Conservation (phyloP, 441 rosid species). For the Jatropha multifida region DNA sequence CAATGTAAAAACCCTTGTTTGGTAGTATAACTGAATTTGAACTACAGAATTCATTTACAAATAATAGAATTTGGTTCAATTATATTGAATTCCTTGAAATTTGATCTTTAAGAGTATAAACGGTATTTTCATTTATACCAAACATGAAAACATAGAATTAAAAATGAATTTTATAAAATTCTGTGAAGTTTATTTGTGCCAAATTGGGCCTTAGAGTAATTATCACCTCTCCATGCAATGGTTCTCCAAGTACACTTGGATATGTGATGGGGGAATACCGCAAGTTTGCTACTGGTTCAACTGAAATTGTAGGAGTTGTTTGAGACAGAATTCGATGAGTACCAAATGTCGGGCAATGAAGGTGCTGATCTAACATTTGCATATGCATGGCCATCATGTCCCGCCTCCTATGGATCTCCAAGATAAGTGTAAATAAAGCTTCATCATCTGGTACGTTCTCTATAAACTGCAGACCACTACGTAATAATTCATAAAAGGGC, state of each 20-base stretch:
- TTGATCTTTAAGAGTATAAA: no score
- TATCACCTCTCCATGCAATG: conserved; percentile 92
- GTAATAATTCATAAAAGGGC: conserved; percentile 91
- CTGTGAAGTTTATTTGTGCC: no score
- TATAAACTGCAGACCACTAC: conserved; percentile 91
- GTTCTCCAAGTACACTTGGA: conserved; percentile 98
- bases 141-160: no score
- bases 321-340: conserved; percentile 78
- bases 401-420: conserved; percentile 95
- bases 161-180: no score
- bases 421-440: conserved; percentile 81
- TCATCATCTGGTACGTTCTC: conserved; percentile 95
- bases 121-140: no score
- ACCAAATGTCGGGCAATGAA: conserved; percentile 97
- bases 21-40: no score
- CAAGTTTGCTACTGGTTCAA: conserved; percentile 67
- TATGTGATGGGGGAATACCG: conserved; percentile 93
- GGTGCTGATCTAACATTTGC: conserved; percentile 98
- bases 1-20: no score
- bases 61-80: no score
- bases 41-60: no score
- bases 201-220: not conserved
- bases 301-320: conserved; percentile 64
- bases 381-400: conserved; percentile 98
- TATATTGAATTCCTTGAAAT: no score